Evolutionary conservation across 148 eudicot species (phyloP).

Genomic region (Arbutus unedo): DNA sequence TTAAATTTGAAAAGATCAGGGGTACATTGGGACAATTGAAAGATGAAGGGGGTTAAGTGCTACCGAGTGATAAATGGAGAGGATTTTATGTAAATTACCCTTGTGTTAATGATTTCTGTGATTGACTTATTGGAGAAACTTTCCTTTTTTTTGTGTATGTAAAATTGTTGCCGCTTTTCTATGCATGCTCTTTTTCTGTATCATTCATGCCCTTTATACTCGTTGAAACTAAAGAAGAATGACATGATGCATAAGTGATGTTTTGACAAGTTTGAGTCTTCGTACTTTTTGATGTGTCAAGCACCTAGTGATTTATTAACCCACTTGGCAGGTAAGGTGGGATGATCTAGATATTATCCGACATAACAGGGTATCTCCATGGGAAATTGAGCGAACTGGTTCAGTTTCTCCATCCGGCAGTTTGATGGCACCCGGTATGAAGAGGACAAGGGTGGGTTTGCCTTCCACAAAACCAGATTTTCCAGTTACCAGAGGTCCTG

Average conservation of each 20-base stretch:
- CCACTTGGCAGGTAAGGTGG: slow-evolving; percentile 81
- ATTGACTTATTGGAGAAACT: not conserved
- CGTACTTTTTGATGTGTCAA: not conserved
- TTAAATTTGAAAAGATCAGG: no score
- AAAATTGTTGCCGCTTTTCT: not conserved
- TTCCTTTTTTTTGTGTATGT: not conserved
- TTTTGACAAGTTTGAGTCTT: not conserved
- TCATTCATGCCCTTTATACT: not conserved
- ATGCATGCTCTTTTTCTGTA: not conserved
- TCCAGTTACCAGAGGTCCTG: slow-evolving; percentile 56
- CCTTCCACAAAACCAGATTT: slow-evolving; percentile 58
- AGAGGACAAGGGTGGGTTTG: slow-evolving; percentile 70
- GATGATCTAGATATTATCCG: slow-evolving; percentile 68
- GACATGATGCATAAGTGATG: not conserved
- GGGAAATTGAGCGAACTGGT: slow-evolving; percentile 88
- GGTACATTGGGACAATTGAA: no score
- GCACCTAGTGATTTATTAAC: not conserved
- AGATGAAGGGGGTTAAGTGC: no score
- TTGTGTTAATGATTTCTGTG: no score
- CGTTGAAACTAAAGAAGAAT: no score
- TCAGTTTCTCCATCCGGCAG: slow-evolving; percentile 56
- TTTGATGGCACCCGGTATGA: slow-evolving; percentile 51
- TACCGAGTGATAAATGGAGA: no score
- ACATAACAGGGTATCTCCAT: slow-evolving; percentile 90
- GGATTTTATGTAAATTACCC: no score